Conservation (phyloP, 2,329 filamentous ascomycete species). For the Colletotrichum tamarilloi region DNA sequence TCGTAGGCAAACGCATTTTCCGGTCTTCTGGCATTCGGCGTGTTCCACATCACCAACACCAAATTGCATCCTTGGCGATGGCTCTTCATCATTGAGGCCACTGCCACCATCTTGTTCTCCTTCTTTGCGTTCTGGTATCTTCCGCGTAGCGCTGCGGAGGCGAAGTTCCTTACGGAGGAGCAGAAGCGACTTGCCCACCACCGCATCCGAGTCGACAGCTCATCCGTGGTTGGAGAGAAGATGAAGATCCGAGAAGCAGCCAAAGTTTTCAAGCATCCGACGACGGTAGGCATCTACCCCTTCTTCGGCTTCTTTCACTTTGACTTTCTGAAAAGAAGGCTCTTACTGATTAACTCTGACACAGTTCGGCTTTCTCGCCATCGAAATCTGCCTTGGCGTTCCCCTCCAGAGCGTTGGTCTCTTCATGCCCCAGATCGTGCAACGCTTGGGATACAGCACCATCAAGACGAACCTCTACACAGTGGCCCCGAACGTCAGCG, state of each 20-base stretch:
- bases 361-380: conserved; percentile 43
- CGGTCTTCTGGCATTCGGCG: conserved; percentile 39
- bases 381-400: conserved; percentile 70
- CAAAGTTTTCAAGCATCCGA: conserved; percentile 61
- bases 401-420: conserved; percentile 66
- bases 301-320: conserved; percentile 48
- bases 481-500: conserved; percentile 81
- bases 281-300: conserved; percentile 49
- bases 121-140: conserved; percentile 77
- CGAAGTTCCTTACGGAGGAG: conserved; percentile 72
- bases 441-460: conserved; percentile 56
- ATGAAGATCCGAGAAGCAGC: conserved; percentile 63
- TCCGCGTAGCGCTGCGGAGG: conserved; percentile 71
- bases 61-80: conserved; percentile 57
- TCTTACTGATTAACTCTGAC: neutral
- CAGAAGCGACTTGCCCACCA: conserved; percentile 77
- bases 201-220: conserved; percentile 81
- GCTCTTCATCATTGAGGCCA: conserved; percentile 64
- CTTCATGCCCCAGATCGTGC: conserved; percentile 64
- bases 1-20: conserved; percentile 25
- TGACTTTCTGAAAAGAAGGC: neutral
- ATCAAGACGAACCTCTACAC: conserved; percentile 82
- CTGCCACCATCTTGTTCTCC: conserved; percentile 69
- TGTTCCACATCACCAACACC: conserved; percentile 55
- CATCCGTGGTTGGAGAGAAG: conserved; percentile 66